phyloP scores from a whole-genome alignment of 139 green algal genomes.

The Diplosphaera chodatii region DNA sequence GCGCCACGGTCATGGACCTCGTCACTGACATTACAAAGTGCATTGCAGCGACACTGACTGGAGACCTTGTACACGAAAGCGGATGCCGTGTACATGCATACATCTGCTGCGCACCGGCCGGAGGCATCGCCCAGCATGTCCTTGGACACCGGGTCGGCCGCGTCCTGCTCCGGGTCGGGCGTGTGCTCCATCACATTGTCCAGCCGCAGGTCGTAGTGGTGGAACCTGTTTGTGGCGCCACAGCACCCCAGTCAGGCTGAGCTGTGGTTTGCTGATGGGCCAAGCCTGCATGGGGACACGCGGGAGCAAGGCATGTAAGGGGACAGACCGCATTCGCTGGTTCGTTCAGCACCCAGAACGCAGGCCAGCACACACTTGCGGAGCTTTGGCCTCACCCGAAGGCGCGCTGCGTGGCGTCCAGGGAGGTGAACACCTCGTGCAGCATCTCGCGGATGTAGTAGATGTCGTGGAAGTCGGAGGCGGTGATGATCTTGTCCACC shows the following conservation, averaged over 20 bases:
- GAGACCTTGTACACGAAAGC: no score
- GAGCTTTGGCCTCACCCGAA: background rate
- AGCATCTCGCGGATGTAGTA: conserved; percentile 15
- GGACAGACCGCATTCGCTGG: no score
- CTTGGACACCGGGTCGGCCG: background rate
- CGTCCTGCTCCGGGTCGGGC: background rate
- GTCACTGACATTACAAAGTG: no score
- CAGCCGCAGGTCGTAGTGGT: conserved; percentile 14
- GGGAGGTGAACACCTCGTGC: conserved; percentile 6
- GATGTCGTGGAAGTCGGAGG: conserved; percentile 1
- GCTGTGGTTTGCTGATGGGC: no score
- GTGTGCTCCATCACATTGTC: conserved; percentile 19
- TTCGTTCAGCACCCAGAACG: no score
- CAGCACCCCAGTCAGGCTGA: background rate
- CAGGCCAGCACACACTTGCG: no score
- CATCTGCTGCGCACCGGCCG: background rate
- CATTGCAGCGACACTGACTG: no score
- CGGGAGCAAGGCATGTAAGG: no score
- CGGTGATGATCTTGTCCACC: background rate
- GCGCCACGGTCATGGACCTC: no score
- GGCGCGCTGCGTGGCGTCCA: conserved; percentile 7
- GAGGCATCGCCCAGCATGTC: background rate
- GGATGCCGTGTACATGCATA: no score
- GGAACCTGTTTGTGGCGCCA: background rate
- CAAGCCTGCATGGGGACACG: no score